Base-by-base conservation (phyloP, 805 yeast genomes). In the Isabelozyma rhagii region DNA sequence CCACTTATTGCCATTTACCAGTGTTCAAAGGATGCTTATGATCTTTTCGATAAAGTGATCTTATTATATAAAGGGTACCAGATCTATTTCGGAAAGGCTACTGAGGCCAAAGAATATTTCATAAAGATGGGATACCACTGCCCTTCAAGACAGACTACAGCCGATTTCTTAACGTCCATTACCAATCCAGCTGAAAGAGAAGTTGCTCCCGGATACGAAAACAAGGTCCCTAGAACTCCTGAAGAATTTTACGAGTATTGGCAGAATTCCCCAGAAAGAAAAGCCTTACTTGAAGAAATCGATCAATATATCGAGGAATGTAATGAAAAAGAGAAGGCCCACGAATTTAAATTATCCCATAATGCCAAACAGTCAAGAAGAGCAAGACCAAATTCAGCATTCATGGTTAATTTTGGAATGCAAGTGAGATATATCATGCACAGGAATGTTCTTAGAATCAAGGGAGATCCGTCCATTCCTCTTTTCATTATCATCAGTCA, bases 1-100 rank as follows among this genome's bases (percentile, higher is more conserved):
- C 82, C 86, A 11, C 65, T 84, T 53, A 83, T 84, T 49, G 83
- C 88, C 38, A 81, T 83, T 54, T 84, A 84, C 59, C 89, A 84
- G 64, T 86, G 87, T 42, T 81, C 85, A 51, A 84, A 84, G 64
- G 81, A 78, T 52, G 82, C 83, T 43, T 84, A 82, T 62, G 72
- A 79, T 39, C 68, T 78, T 55, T 84, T 84, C 57, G 87, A 84
- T 65, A 77, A 80, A 52, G 82, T 82, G n/a, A 71, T 81, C 9
- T 78, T 84, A 11, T 61, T 84, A 31, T 83, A 84, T 61, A 72
- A 72, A 49, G 89, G 89, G 54, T 74, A 77, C 58, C 88, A 83
- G 61, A 75, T 84, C 43, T 84, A 65, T 58, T 84, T 76, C 56
- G 89, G 89, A 45, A 79, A 79, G 28, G 76, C 80, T 21, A 59